A percentile compares a stretch with the other conserved stretches of the same genome.
Evolutionary conservation across 2,329 filamentous ascomycete genomes (phyloP).

Genomic region (Aspergillus sp.): DNA sequence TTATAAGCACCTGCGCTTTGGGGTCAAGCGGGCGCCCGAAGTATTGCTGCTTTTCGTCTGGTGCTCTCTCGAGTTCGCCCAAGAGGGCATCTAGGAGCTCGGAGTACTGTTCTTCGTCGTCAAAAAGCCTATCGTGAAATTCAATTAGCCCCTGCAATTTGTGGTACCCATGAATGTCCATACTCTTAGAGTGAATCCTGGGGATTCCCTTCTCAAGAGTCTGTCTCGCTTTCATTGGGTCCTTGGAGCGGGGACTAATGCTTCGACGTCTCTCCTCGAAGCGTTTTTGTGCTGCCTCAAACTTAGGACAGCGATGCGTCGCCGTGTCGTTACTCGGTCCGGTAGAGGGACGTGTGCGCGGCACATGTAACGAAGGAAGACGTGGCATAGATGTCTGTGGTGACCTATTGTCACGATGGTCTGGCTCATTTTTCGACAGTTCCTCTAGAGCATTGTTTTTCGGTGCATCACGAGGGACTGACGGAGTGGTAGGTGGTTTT

Average conservation of each 20-base stretch:
- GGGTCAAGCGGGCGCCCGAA: constrained; percentile 33
- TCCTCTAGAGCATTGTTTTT: constrained; percentile 41
- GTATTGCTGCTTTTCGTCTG: constrained; percentile 31
- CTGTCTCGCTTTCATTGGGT: constrained; percentile 38
- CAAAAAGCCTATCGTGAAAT: constrained; percentile 38
- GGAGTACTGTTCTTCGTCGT: constrained; percentile 39
- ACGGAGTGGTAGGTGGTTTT: constrained; percentile 18
- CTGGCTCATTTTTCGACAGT: constrained; percentile 41
- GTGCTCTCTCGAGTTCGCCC: constrained; percentile 37
- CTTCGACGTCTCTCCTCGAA: constrained; percentile 36
- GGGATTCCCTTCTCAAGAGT: constrained; percentile 42
- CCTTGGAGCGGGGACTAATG: constrained; percentile 42
- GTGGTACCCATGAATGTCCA: constrained; percentile 46
- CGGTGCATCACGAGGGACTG: constrained; percentile 12
- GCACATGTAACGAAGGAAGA: constrained; percentile 12
- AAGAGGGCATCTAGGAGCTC: constrained; percentile 41
- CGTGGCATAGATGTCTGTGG: constrained; percentile 7
- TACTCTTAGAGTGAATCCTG: constrained; percentile 36
- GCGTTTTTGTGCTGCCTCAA: constrained; percentile 19
- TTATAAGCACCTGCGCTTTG: constrained; percentile 47
- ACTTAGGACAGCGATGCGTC: constrained; percentile 31
- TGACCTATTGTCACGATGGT: constrained; percentile 27
- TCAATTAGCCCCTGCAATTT: constrained; percentile 46
- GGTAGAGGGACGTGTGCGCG: constrained; percentile 11
- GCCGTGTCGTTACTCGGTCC: not conserved